Base-by-base conservation (phyloP, 805 yeast genomes). In the Wickerhamomyces chambardii region DNA sequence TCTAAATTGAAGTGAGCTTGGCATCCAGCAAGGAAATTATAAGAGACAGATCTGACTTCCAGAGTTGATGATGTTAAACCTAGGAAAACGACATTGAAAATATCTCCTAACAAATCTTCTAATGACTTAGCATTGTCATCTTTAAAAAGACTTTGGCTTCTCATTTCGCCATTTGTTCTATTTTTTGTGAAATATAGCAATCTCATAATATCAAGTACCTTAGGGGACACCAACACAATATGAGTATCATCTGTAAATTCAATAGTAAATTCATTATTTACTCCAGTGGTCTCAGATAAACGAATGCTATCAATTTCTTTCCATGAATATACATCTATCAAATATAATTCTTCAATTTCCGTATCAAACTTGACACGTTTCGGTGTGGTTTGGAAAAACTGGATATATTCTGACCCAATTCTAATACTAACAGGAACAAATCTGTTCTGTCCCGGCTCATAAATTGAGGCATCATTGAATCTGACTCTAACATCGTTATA, bases 401-500 rank as follows among this genome's bases (percentile, higher is more conserved):
- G 89, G 30, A 84, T 48, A 58, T 64, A 79, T 45, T 73, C 75
- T 37, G 81, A 70, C 7, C 95, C 95, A 35, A 85, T 68, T 45
- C 74, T 77, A 40, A 85, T 39, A 0, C 73, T 68, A 4, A 80
- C 79, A 1, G 84, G 80, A 15, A 69, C 60, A 43, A 72, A 75
- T 25, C 70, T 59, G n/a, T 68, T 66, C 15, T 63, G 59, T 2
- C 56, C 58, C 4, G 59, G 58, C 37, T 77, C 74, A 48, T 63
- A 80, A 9, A 75, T 44, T 6, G 71, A 65, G 19, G 72, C 72
- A 40, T 74, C 79, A 36, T 59, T 63, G 41, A 74, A 60, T 6
- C 68, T 58, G 8, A 73, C 78, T 40, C 79, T 61, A 2, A 68
- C 62, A 47, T 74, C 81, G 35, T 62, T 56, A 26, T 65, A 51